Percentiles rank a stretch among this genome's conserved stretches.
phyloP scores from a whole-genome alignment of 2,329 filamentous ascomycete species.

The Alternaria consortialis region DNA sequence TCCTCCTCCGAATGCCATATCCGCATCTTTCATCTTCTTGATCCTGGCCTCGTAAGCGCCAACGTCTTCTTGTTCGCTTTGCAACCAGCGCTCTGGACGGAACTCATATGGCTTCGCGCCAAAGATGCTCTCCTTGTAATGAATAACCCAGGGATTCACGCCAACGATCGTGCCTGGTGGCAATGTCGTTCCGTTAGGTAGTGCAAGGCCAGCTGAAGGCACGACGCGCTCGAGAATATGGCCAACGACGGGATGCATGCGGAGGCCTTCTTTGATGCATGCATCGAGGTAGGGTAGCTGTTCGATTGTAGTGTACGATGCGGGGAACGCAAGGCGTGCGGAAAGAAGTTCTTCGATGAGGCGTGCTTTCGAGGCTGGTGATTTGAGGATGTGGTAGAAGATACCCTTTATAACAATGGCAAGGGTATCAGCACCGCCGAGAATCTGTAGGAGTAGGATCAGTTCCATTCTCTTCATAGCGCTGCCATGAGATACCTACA shows the following conservation, averaged over 20 bases:
- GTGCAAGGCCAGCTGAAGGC: slow-evolving; percentile 26
- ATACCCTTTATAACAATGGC: slow-evolving; percentile 37
- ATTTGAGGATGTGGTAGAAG: slow-evolving; percentile 38
- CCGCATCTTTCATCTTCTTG: slow-evolving; percentile 47
- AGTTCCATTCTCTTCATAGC: not conserved
- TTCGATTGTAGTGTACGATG: slow-evolving; percentile 28
- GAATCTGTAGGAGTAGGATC: slow-evolving; percentile 24
- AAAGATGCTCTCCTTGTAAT: slow-evolving; percentile 31
- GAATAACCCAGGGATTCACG: slow-evolving; percentile 43
- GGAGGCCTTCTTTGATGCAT: slow-evolving; percentile 58
- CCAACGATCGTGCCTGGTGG: slow-evolving; percentile 47
- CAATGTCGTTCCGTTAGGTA: slow-evolving; percentile 34
- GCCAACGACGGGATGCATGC: slow-evolving; percentile 54
- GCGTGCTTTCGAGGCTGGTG: slow-evolving; percentile 27
- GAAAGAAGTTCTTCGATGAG: slow-evolving; percentile 37
- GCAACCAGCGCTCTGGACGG: slow-evolving; percentile 48
- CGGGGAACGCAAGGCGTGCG: slow-evolving; percentile 27
- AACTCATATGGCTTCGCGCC: slow-evolving; percentile 31
- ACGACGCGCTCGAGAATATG: slow-evolving; percentile 46
- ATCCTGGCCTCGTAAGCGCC: slow-evolving; percentile 30
- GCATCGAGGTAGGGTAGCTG: slow-evolving; percentile 57
- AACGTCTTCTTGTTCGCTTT: slow-evolving; percentile 19
- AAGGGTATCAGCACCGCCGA: slow-evolving; percentile 45
- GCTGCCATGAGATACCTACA: slow-evolving; percentile 17
- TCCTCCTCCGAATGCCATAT: slow-evolving; percentile 44